A percentile compares a stretch with the other conserved stretches of the same genome.
These are phyloP conservation scores for Fusarium acutatum DNA, from an alignment of 2,329 filamentous ascomycete genomes.

Conservation along the genomic window DNA sequence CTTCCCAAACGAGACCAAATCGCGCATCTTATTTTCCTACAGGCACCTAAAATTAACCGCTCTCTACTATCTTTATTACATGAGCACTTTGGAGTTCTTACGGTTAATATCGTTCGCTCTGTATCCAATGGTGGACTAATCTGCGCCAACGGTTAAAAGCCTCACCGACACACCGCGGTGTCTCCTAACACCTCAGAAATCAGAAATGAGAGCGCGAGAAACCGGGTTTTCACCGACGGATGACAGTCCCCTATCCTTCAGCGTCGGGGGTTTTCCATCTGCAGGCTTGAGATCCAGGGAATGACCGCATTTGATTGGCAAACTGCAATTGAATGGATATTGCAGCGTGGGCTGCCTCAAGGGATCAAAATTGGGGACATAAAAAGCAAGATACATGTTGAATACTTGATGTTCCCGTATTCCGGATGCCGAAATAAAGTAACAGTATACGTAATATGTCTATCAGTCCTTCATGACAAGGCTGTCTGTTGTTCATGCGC, in stretches of 20 bases:
- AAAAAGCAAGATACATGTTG: background rate
- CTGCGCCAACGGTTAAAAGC: background rate
- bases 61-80: background rate
- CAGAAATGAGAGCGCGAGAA: conserved; percentile 26
- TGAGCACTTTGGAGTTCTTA: background rate
- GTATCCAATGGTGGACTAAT: conserved; percentile 3
- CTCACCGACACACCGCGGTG: conserved; percentile 31
- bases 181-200: background rate
- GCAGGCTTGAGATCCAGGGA: background rate
- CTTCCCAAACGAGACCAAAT: conserved; percentile 25
- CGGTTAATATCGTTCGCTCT: background rate
- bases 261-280: conserved; percentile 3
- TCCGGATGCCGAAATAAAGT: conserved; percentile 24
- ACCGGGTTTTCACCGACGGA: conserved; percentile 30
- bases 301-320: conserved; percentile 3
- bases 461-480: conserved; percentile 11
- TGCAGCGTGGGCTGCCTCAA: conserved; percentile 13
- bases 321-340: conserved; percentile 4
- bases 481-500: background rate
- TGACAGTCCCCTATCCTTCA: background rate
- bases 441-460: background rate
- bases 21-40: background rate
- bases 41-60: background rate
- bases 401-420: conserved; percentile 19
- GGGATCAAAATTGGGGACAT: conserved; percentile 15